A percentile compares a stretch with the other conserved stretches of the same genome.
phyloP scores from a whole-genome alignment of 495 filamentous ascomycete genomes.

The Penicillium waksmanii region DNA sequence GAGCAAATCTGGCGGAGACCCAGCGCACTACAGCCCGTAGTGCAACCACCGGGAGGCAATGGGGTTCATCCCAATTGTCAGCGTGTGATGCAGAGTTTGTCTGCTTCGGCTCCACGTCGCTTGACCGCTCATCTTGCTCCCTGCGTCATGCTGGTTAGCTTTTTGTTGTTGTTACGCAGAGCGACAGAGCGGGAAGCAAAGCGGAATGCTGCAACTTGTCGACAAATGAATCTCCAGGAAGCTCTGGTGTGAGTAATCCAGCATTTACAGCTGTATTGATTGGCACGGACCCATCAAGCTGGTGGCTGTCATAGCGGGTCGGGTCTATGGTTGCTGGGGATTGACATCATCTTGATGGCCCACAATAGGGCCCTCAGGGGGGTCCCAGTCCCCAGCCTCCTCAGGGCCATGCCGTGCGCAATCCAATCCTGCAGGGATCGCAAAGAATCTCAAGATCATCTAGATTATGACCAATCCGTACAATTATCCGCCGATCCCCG shows the following conservation, averaged over 20 bases:
- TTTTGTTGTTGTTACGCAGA: background rate
- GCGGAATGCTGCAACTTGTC: too few relatives aligned
- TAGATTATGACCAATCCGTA: conserved; percentile 17
- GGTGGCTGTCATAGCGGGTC: conserved; percentile 17
- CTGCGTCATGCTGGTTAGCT: background rate
- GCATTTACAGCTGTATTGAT: background rate
- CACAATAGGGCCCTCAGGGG: background rate
- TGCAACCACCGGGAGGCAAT: conserved; percentile 30
- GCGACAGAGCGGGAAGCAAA: background rate
- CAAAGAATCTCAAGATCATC: background rate
- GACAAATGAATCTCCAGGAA: background rate
- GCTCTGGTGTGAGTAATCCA: background rate
- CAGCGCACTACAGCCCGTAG: conserved; percentile 28
- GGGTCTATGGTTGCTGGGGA: conserved; percentile 14
- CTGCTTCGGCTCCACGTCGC: background rate
- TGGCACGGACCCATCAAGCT: conserved; percentile 7
- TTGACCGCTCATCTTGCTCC: conserved; percentile 2
- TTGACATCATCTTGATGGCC: conserved; percentile 26
- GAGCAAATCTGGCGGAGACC: conserved; percentile 22
- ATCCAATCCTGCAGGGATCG: conserved; percentile 16
- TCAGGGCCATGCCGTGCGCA: background rate
- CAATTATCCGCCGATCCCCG: conserved; percentile 23
- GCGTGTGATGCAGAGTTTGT: conserved; percentile 22
- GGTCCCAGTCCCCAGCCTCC: conserved; percentile 3
- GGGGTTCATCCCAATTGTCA: conserved; percentile 32